These are phyloP conservation scores for Backusella circina DNA, from an alignment of 192 early-diverging fungal genomes.

Conservation along the genomic window DNA sequence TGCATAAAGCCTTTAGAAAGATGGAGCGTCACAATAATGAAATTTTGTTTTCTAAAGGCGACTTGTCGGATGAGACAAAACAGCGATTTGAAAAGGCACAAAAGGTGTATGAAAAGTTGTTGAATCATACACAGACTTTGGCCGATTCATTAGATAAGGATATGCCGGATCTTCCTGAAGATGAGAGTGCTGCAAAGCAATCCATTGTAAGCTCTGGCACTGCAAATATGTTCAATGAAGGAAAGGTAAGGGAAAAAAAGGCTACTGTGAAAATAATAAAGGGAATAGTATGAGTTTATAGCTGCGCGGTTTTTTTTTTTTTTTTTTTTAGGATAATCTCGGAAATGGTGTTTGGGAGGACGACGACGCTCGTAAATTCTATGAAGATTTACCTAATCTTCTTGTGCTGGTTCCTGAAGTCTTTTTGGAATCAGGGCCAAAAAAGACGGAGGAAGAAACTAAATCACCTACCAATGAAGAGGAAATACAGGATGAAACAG, in stretches of 20 bases:
- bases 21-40: conserved; percentile 77
- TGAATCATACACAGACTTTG: conserved; percentile 51
- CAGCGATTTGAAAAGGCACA: conserved; percentile 68
- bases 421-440: conserved; percentile 60
- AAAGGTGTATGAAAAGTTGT: conserved; percentile 69
- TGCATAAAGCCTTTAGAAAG: conserved; percentile 70
- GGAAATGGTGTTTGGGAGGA: conserved; percentile 83
- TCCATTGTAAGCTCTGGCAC: conserved; percentile 36
- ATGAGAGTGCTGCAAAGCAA: conserved; percentile 51
- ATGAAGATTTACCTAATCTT: conserved; percentile 83
- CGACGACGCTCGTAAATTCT: conserved; percentile 88
- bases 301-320: neutral
- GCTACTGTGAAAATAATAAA: neutral
- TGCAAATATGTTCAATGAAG: conserved; percentile 24
- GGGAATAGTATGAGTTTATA: neutral
- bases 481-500: neutral
- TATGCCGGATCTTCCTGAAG: conserved; percentile 77
- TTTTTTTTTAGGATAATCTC: conserved; percentile 30
- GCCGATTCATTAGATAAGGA: conserved; percentile 70
- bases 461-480: neutral
- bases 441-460: conserved; percentile 25
- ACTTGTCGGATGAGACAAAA: conserved; percentile 75
- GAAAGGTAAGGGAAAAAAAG: conserved; percentile 10
- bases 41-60: conserved; percentile 74
- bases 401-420: conserved; percentile 77